Base-by-base conservation (phyloP, 2,329 filamentous ascomycete genomes). In the Colletotrichum spaethianum region DNA sequence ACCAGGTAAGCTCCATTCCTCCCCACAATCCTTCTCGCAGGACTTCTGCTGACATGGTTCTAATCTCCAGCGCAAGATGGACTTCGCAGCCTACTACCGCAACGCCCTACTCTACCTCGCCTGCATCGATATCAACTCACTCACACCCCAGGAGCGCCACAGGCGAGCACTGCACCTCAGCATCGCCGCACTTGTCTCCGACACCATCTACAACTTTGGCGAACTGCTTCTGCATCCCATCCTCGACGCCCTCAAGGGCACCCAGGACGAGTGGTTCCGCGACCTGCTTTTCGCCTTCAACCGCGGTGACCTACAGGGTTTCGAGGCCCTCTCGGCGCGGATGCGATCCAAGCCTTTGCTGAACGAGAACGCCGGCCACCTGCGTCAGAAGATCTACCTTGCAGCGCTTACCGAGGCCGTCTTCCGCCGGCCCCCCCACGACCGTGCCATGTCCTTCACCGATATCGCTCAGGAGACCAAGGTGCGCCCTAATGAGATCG, bases 221-320 rank as follows among this genome's bases (percentile, higher is more conserved):
- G 96, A 99, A 87, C 92, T 99, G n/a, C 91, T 99, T 40, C 90
- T 99, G 76, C 96, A 99, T 82, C 96, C 96, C 4, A 97, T 99
- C 79, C 92, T 99, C 74, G 94, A 98, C 80, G 92, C 93, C 26
- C 90, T 99, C 63, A 80, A 81, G 31, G 90, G 92, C 77, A 92
- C 93, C 31, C 89, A 92, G 52, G 90, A 97, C 80, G 87, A 91
- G 63, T 99, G 96, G 96, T 89, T 99, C 75, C 93, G 95, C 74
- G 94, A 98, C 53, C 91, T 99, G n/a, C 91, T 99, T 56, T 97
- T 98, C 79, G 95, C 96, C 70, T 99, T 98, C 87, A 99, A 99
- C 87, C 92, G 95, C 57, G 96, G 96, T 76, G 96, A 99, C 79
- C 89, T 99, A 53, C 90, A 89, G 70, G 94, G 94, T 36, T 98